phyloP scores from a whole-genome alignment of 2,329 filamentous ascomycete genomes.

The Periglandula ipomoeae region DNA sequence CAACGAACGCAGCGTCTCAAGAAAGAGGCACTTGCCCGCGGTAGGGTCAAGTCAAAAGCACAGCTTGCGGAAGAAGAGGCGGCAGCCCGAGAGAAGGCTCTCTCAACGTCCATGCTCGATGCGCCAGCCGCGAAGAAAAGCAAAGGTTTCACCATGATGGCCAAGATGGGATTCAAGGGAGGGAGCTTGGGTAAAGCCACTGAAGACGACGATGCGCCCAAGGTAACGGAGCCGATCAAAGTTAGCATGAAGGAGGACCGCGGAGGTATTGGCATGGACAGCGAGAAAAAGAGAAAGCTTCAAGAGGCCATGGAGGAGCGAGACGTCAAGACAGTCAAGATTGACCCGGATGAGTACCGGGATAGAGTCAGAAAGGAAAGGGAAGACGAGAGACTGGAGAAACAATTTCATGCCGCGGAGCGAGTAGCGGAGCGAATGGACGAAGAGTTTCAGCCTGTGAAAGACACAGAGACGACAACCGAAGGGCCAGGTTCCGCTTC shows the following conservation, averaged over 20 bases:
- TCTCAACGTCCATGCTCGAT: slow-evolving; percentile 65
- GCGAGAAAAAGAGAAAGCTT: slow-evolving; percentile 70
- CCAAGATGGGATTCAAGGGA: slow-evolving; percentile 85
- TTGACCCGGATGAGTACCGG: slow-evolving; percentile 61
- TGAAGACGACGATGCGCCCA: slow-evolving; percentile 29
- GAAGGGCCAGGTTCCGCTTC: slow-evolving; percentile 25
- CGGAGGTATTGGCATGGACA: slow-evolving; percentile 75
- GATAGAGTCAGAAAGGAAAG: slow-evolving; percentile 62
- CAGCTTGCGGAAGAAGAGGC: slow-evolving; percentile 70
- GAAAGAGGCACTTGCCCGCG: slow-evolving; percentile 58
- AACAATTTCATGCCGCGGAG: slow-evolving; percentile 67
- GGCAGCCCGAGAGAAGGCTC: slow-evolving; percentile 62
- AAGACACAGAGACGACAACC: slow-evolving; percentile 3
- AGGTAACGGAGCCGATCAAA: slow-evolving; percentile 59
- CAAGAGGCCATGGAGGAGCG: slow-evolving; percentile 51
- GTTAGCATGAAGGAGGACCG: slow-evolving; percentile 70
- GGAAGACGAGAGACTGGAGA: slow-evolving; percentile 59
- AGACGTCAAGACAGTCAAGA: slow-evolving; percentile 50
- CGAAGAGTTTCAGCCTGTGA: slow-evolving; percentile 33
- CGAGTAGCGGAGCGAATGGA: slow-evolving; percentile 73
- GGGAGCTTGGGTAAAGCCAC: slow-evolving; percentile 57
- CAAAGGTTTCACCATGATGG: slow-evolving; percentile 95
- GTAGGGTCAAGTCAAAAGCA: slow-evolving; percentile 67
- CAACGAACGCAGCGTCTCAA: slow-evolving; percentile 44
- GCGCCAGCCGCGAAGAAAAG: slow-evolving; percentile 48